Evolutionary conservation across 148 eudicot species (phyloP).

Genomic region (Rheum nobile): DNA sequence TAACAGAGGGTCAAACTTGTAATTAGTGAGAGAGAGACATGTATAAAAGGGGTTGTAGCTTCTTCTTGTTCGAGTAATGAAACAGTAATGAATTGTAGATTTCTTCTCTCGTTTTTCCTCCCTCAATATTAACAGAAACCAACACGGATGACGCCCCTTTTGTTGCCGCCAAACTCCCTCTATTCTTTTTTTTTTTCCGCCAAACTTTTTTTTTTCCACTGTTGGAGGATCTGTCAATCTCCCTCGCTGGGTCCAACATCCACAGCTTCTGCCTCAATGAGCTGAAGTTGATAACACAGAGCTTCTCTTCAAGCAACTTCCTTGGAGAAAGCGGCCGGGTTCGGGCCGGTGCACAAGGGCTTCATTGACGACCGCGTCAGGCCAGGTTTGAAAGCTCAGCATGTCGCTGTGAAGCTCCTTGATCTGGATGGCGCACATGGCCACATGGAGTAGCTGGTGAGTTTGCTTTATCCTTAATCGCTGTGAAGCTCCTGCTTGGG

Average conservation of each 20-base stretch:
- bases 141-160: no score
- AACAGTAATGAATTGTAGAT: no score
- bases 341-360: constrained; percentile 91
- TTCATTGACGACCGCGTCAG: constrained; percentile 71
- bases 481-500: constrained; percentile 57
- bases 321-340: constrained; percentile 90
- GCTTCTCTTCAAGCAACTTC: constrained; percentile 57
- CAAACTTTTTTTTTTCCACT: no score
- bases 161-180: no score
- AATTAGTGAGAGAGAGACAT: no score
- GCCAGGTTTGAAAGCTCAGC: constrained; percentile 76
- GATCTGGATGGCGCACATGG: constrained; percentile 84
- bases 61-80: no score
- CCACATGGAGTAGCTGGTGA: constrained; percentile 85
- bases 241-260: constrained; percentile 54
- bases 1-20: no score
- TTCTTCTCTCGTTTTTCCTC: no score
- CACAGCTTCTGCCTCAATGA: constrained; percentile 54
- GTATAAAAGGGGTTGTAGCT: no score
- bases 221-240: constrained; percentile 52
- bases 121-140: no score
- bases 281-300: constrained; percentile 62
- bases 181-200: no score
- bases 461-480: neutral
- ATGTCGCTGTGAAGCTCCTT: constrained; percentile 81